Base-by-base conservation (phyloP, 2,329 filamentous ascomycete species). In the Bisporella sp. region DNA sequence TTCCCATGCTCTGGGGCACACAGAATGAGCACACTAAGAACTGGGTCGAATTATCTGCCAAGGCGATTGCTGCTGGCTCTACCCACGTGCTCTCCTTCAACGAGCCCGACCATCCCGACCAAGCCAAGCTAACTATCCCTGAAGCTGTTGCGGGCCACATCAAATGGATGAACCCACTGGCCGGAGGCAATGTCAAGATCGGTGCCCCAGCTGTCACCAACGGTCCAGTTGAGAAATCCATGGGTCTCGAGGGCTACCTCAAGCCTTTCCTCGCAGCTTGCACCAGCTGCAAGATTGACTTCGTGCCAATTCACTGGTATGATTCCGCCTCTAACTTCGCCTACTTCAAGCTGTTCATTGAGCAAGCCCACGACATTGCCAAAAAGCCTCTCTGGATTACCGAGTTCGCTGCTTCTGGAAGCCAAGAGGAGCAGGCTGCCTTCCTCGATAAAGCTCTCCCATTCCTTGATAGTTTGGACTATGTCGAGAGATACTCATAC, bases 1-100 rank as follows among this genome's bases (percentile, higher is more conserved):
- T 86, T 48, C 86, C 87, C 56, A 85, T 81, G 69, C 77, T 87
- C 45, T 87, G 79, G 82, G 75, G 78, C 48, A 65, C 73, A 49
- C 57, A 58, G 9, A 50, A 61, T 7, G 65, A 68, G 9, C 72
- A 77, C 65, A 73, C 73, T 50, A 49, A 59, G 48, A 64, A 62
- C 59, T 88, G 83, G 81, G 58, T 62, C 32, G 43, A 53, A 11
- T 73, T 76, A 54, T 81, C 75, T 43, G 64, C 74, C 48, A 63
- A 66, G 12, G 78, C 79, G 54, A 75, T 86, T 54, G 59, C 66
- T 46, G 64, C 64, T 9, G 84, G 83, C 50, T 69, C 76, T 57
- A 76, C 72, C 55, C 72, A 75, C 59, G 66, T 87, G 49, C 74
- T 87, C 62, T 74, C 75, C 66, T 87, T 86, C 77, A 89, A 89